Percentiles rank a stretch among this genome's conserved stretches.
Evolutionary conservation across 2,329 filamentous ascomycete species (phyloP).

Genomic region (Westerdykella ornata): DNA sequence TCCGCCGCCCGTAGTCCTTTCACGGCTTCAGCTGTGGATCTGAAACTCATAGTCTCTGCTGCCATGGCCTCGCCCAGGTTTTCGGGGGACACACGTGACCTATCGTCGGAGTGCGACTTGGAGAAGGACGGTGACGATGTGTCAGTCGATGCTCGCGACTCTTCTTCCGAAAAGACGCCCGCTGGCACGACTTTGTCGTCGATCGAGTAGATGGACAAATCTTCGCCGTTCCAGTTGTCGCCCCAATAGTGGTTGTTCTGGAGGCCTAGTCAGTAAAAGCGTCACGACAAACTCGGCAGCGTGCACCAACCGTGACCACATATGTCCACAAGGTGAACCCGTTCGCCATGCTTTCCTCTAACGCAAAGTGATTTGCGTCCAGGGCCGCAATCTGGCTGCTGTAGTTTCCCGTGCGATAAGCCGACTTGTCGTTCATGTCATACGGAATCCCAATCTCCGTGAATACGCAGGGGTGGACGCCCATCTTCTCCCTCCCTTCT

Average conservation of each 20-base stretch:
- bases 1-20: slow-evolving; percentile 80
- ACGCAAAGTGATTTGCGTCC: slow-evolving; percentile 90
- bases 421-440: slow-evolving; percentile 95
- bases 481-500: slow-evolving; percentile 83
- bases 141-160: slow-evolving; percentile 47
- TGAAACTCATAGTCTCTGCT: slow-evolving; percentile 43
- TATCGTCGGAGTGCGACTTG: slow-evolving; percentile 44
- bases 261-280: slow-evolving; percentile 10
- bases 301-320: slow-evolving; percentile 55
- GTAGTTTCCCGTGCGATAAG: slow-evolving; percentile 93
- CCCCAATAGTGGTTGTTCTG: slow-evolving; percentile 83
- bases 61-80: slow-evolving; percentile 71
- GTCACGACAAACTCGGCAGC: background rate
- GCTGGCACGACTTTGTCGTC: slow-evolving; percentile 64
- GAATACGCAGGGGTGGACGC: slow-evolving; percentile 79
- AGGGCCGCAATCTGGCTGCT: slow-evolving; percentile 85
- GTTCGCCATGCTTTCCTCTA: slow-evolving; percentile 76
- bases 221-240: slow-evolving; percentile 96
- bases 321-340: slow-evolving; percentile 92
- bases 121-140: slow-evolving; percentile 48
- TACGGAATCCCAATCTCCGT: slow-evolving; percentile 97
- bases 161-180: slow-evolving; percentile 46
- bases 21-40: slow-evolving; percentile 20
- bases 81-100: slow-evolving; percentile 57
- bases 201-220: slow-evolving; percentile 79